Percentiles rank a stretch among this genome's conserved stretches.
Conservation (phyloP, 1,139 yeast genomes). For the Hyphopichia burtonii region DNA sequence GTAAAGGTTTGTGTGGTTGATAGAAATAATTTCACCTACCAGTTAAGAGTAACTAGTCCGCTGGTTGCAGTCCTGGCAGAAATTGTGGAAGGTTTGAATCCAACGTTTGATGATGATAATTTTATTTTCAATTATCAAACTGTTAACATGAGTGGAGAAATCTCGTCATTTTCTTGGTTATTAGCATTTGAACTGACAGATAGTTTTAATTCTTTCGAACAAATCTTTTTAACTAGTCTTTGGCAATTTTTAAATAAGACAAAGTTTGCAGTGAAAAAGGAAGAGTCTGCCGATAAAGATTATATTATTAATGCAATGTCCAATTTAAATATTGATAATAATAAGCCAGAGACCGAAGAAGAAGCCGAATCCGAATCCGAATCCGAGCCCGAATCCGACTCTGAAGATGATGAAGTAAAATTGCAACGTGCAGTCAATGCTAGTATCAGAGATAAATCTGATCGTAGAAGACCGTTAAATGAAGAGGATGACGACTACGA, state of each 20-base stretch:
- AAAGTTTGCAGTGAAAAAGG: conserved; percentile 35
- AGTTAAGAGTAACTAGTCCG: conserved; percentile 39
- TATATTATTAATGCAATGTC: conserved; percentile 28
- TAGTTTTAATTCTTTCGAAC: conserved; percentile 51
- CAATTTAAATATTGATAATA: conserved; percentile 15
- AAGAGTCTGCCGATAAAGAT: conserved; percentile 14
- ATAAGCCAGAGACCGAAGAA: conserved; percentile 7
- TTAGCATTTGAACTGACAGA: conserved; percentile 48
- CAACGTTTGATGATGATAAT: conserved; percentile 60
- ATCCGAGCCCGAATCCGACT: conserved; percentile 9
- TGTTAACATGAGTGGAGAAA: conserved; percentile 19
- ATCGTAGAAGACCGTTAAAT: conserved; percentile 9
- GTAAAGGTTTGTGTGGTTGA: conserved; percentile 37
- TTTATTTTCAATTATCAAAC: conserved; percentile 62
- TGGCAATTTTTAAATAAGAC: conserved; percentile 58
- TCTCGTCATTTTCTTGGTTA: conserved; percentile 58
- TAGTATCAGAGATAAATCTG: conserved; percentile 2
- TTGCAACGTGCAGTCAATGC: conserved; percentile 1
- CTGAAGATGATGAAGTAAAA: conserved; percentile 8
- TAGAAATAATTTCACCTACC: conserved; percentile 51
- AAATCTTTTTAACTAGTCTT: conserved; percentile 46
- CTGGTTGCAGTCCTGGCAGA: neutral
- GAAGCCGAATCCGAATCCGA: neutral
- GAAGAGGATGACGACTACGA: conserved; percentile 22
- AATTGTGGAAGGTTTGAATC: conserved; percentile 30